These are phyloP conservation scores for Blastosporella zonata DNA, from an alignment of 1,284 basidiomycete species.

Conservation along the genomic window DNA sequence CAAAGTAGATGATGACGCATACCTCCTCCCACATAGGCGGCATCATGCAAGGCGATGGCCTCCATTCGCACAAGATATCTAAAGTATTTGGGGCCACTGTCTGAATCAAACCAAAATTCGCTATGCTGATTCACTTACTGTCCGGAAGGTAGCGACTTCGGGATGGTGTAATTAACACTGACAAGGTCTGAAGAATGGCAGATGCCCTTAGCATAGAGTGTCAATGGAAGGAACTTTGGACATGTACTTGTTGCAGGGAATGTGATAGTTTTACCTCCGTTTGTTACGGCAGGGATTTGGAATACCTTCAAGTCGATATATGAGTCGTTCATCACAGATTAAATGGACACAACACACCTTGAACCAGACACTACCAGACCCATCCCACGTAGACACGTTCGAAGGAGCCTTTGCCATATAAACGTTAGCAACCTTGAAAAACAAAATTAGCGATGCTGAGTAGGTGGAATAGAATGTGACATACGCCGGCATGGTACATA, in stretches of 20 bases:
- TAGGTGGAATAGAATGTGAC: constrained; percentile 10
- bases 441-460: constrained; percentile 2
- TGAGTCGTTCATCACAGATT: neutral
- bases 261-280: constrained; percentile 36
- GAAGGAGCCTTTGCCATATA: constrained; percentile 39
- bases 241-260: constrained; percentile 32
- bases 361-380: constrained; percentile 38
- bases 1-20: constrained; percentile 23
- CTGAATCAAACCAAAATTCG: no score
- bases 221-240: neutral
- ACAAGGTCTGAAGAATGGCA: constrained; percentile 22
- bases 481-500: constrained; percentile 39
- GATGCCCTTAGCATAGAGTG: neutral
- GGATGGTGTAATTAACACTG: constrained; percentile 41
- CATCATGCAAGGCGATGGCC: constrained; percentile 41
- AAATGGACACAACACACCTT: constrained; percentile 22
- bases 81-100: neutral
- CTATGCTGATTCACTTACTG: no score
- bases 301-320: constrained; percentile 27
- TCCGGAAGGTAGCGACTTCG: constrained; percentile 39
- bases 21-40: constrained; percentile 33
- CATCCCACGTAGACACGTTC: constrained; percentile 33
- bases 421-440: constrained; percentile 32
- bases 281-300: constrained; percentile 37
- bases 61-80: constrained; percentile 43